Percentiles rank a stretch among this genome's conserved stretches.
Conservation (phyloP, 306 rosid genomes). For the Pyrus communis region DNA sequence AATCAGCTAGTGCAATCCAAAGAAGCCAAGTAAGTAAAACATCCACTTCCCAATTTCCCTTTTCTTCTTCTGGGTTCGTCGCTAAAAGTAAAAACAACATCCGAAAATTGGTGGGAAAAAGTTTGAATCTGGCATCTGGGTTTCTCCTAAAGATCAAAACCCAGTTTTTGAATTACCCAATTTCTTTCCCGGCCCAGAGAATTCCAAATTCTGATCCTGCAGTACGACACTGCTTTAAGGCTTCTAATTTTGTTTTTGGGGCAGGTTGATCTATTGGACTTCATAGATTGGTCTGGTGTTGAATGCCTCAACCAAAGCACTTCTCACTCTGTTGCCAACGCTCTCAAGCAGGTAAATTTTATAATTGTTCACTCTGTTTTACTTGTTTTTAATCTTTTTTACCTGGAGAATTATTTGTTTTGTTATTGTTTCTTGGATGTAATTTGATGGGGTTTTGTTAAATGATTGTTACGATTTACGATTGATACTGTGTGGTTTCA, state of each 20-base stretch:
- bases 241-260: conserved; percentile 1
- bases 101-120: neutral
- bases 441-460: neutral
- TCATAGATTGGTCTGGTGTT: conserved; percentile 82
- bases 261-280: conserved; percentile 93
- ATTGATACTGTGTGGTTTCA: neutral
- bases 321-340: conserved; percentile 60
- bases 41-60: neutral
- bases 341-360: conserved; percentile 62
- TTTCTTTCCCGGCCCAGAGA: neutral
- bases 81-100: neutral
- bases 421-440: neutral
- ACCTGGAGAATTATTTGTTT: neutral
- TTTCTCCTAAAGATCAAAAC: neutral
- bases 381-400: too few relatives aligned
- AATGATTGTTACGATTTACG: neutral
- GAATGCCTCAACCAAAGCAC: conserved; percentile 93
- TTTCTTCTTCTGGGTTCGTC: neutral
- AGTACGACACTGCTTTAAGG: neutral
- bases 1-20: conserved; percentile 68
- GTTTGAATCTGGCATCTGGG: conserved; percentile 15
- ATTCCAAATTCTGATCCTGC: neutral
- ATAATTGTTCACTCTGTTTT: neutral
- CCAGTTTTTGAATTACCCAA: neutral
- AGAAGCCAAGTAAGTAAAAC: conserved; percentile 61